These are phyloP conservation scores for Paramarasmius palmivorus DNA, from an alignment of 1,284 basidiomycete genomes.

Conservation along the genomic window DNA sequence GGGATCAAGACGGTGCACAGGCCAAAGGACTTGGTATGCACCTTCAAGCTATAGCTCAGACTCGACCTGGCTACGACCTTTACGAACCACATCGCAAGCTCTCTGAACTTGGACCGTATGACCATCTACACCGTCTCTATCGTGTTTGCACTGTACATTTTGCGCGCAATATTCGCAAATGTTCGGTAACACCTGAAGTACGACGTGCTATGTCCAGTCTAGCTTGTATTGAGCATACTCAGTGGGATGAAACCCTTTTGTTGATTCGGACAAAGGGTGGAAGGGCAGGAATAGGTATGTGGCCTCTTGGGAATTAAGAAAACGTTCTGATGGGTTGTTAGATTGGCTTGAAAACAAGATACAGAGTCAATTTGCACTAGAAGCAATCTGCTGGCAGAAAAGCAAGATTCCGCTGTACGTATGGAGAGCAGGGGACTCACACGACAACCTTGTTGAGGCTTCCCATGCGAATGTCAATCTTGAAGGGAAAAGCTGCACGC, in stretches of 20 bases:
- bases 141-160: conserved; percentile 16
- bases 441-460: conserved; percentile 13
- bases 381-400: conserved; percentile 17
- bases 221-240: conserved; percentile 12
- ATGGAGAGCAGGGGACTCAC: conserved; percentile 11
- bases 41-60: conserved; percentile 8
- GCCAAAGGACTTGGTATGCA: too few relatives aligned
- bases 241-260: conserved; percentile 15
- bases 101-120: conserved; percentile 12
- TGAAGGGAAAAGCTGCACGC: conserved; percentile 15
- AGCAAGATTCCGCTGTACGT: conserved; percentile 16
- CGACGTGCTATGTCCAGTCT: conserved; percentile 13
- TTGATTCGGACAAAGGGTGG: conserved; percentile 11
- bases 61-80: conserved; percentile 2
- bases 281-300: conserved; percentile 11
- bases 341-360: conserved; percentile 18
- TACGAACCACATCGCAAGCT: conserved; percentile 14
- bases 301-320: not conserved
- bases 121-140: conserved; percentile 16
- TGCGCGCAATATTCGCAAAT: conserved; percentile 11
- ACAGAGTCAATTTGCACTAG: conserved; percentile 12
- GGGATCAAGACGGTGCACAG: too few relatives aligned
- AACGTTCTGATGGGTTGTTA: not conserved
- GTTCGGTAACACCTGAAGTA: conserved; percentile 9
- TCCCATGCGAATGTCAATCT: conserved; percentile 15